Conservation (phyloP, 352 stramenopile genomes). For the Pythium aristosporum region DNA sequence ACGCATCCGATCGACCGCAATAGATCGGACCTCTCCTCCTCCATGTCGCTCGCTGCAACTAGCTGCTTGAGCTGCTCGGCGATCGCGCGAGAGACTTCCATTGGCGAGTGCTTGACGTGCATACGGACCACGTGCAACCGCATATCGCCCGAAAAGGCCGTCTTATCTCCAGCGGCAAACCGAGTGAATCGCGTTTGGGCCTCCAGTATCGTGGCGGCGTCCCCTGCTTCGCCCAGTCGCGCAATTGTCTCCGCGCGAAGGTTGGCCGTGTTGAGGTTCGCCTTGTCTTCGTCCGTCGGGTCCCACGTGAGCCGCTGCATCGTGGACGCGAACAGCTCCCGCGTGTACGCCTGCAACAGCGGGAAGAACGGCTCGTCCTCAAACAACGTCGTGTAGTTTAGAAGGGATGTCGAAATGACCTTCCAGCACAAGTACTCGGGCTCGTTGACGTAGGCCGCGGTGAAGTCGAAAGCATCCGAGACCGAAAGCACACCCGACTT, state of each 20-base stretch:
- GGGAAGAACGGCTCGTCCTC: constrained; percentile 51
- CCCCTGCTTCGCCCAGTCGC: constrained; percentile 48
- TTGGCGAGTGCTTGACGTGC: constrained; percentile 25
- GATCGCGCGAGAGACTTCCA: constrained; percentile 10
- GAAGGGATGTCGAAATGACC: constrained; percentile 52
- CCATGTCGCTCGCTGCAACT: constrained; percentile 63
- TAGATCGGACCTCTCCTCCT: constrained; percentile 65
- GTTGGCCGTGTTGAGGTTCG: constrained; percentile 34
- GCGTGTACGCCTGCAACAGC: constrained; percentile 52
- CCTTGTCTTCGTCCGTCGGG: constrained; percentile 24
- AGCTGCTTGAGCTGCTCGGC: constrained; percentile 61
- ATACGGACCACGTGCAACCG: constrained; percentile 61
- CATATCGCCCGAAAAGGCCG: constrained; percentile 54
- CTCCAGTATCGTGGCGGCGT: constrained; percentile 51
- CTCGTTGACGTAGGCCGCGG: constrained; percentile 49
- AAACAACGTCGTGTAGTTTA: constrained; percentile 54
- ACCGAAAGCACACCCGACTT: constrained; percentile 46
- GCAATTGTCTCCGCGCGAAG: constrained; percentile 65
- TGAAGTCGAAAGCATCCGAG: constrained; percentile 62
- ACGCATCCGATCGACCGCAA: constrained; percentile 55
- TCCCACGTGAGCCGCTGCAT: constrained; percentile 65
- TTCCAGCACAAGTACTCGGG: constrained; percentile 66
- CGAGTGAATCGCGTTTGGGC: constrained; percentile 52
- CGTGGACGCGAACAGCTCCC: constrained; percentile 47
- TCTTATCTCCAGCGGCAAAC: constrained; percentile 45